Base-by-base conservation (phyloP, 2,329 filamentous ascomycete species). In the Aspergillus tamarii region DNA sequence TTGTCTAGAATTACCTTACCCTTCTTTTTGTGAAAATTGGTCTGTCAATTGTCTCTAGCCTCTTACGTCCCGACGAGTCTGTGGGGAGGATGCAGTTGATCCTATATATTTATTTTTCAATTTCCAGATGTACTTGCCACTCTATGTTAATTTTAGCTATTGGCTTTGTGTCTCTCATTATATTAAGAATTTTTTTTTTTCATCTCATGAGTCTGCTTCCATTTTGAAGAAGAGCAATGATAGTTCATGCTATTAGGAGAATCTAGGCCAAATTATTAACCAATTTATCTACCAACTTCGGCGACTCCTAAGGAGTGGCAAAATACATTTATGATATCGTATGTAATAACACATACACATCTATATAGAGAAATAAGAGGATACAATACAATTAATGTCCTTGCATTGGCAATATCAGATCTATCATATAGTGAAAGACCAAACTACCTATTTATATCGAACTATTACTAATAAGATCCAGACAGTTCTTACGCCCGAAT, bases 1-100 rank as follows among this genome's bases (percentile, higher is more conserved):
- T 28, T 10, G 26, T n/a, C 19, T 14, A 19, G 16, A 32, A 52
- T 5, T 28, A 32, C 26, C 26, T 21, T 52, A 19, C 9, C 32
- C 30, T 53, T 54, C 48, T 43, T 14, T 28, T 12, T 55, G 52
- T 55, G 52, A 39, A 55, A 55, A 55, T 55, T 55, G 52, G 41
- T 14, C n/a, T 39, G 52, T 55, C 21, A 28, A 55, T 28, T 55
- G 52, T 16, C 21, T 55, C 34, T 39, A 39, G 5, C n/a, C 34
- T 39, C 21, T 9, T n/a, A 10, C 4, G 21, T 41, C 3, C 21
- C 21, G 7, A 26, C 4, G 30, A 16, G 21, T 39, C 21, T 23
- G n/a, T 21, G 30, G 11, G 52, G 50, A 19, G 9, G 32, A 36
- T 54, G 34, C 23, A 55, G 48, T 54, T 60, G 58, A 54, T 34